Evolutionary conservation across 139 green algal species (phyloP).

Genomic region (Micromonas commoda): DNA sequence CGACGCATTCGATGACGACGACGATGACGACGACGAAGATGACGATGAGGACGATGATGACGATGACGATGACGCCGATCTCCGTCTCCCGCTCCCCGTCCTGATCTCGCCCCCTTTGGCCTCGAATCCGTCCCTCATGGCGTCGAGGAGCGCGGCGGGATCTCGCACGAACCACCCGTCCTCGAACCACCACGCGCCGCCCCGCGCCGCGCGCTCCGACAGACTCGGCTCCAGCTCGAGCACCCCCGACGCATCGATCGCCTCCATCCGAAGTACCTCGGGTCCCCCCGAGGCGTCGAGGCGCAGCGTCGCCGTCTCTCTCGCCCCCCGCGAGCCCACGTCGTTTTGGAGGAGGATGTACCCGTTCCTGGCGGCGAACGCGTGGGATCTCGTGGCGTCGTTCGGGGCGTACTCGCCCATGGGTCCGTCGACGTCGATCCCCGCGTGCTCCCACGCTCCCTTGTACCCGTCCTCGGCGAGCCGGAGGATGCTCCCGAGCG

Average conservation of each 20-base stretch:
- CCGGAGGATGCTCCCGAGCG: conserved; percentile 5
- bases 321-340: background rate
- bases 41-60: no score
- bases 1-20: no score
- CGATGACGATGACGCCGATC: background rate
- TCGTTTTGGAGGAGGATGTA: conserved; percentile 22
- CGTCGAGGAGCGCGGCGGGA: conserved; percentile 9
- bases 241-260: background rate
- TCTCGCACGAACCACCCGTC: conserved; percentile 29
- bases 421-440: conserved; percentile 17
- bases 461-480: conserved; percentile 21
- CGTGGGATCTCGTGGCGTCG: background rate
- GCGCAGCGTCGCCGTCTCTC: background rate
- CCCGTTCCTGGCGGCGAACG: conserved; percentile 15
- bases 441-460: conserved; percentile 6
- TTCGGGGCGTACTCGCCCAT: conserved; percentile 17
- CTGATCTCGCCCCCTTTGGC: background rate
- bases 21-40: no score
- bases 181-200: conserved; percentile 16
- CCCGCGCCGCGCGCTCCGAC: background rate
- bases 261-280: background rate
- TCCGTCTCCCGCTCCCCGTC: background rate
- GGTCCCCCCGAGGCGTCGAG: background rate
- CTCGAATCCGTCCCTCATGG: conserved; percentile 2
- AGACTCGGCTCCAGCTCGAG: conserved; percentile 24